These are phyloP conservation scores for Fusarium temperatum DNA, from an alignment of 2,329 filamentous ascomycete genomes.

Conservation along the genomic window DNA sequence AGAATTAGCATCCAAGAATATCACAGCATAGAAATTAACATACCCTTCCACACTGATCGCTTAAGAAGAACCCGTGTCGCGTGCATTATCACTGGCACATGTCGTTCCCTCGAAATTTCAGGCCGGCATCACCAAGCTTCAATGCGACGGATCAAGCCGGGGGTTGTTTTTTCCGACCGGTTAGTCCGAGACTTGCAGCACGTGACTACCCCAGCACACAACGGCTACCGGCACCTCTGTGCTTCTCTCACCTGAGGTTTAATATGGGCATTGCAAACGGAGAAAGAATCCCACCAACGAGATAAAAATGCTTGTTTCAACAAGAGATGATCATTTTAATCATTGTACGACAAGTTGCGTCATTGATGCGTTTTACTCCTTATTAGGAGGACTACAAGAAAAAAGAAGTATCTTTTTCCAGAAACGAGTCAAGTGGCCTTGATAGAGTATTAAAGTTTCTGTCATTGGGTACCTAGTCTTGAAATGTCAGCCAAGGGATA, in stretches of 20 bases:
- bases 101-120: slow-evolving; percentile 37
- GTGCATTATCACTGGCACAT: slow-evolving; percentile 64
- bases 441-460: background rate
- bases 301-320: slow-evolving; percentile 18
- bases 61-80: slow-evolving; percentile 73
- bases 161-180: slow-evolving; percentile 28
- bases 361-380: background rate
- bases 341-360: slow-evolving; percentile 2
- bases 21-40: slow-evolving; percentile 17
- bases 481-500: background rate
- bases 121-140: slow-evolving; percentile 27
- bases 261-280: slow-evolving; percentile 5
- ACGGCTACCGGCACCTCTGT: slow-evolving; percentile 20
- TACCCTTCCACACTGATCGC: slow-evolving; percentile 91
- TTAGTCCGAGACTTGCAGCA: slow-evolving; percentile 18
- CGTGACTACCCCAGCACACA: slow-evolving; percentile 7
- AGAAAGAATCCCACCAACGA: slow-evolving; percentile 33
- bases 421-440: background rate
- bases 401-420: background rate
- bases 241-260: slow-evolving; percentile 12
- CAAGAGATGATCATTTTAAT: background rate
- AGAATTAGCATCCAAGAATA: slow-evolving; percentile 31
- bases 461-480: background rate
- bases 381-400: background rate
- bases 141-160: slow-evolving; percentile 17